These are phyloP conservation scores for Barnettozyma botsteinii DNA, from an alignment of 805 yeast species.

Conservation along the genomic window DNA sequence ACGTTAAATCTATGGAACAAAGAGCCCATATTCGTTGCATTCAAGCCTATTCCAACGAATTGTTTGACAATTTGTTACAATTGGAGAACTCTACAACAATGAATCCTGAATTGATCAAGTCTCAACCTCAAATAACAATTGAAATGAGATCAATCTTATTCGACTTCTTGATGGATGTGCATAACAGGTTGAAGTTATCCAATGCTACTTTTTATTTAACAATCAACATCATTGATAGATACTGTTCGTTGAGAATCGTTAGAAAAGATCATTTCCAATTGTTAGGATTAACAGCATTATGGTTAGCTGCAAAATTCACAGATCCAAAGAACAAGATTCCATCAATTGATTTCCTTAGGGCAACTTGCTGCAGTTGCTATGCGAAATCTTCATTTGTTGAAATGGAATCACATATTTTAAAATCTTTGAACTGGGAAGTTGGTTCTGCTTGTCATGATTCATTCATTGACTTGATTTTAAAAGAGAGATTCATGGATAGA, in stretches of 20 bases:
- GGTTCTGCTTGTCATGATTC: constrained; percentile 58
- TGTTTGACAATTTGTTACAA: constrained; percentile 29
- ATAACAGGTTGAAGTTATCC: constrained; percentile 55
- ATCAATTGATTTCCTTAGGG: constrained; percentile 43
- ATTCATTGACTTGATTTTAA: constrained; percentile 52
- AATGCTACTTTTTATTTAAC: constrained; percentile 63
- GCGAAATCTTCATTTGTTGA: constrained; percentile 51
- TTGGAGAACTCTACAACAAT: constrained; percentile 29
- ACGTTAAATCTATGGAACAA: constrained; percentile 42
- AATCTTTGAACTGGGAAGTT: constrained; percentile 59
- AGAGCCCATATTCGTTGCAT: constrained; percentile 38
- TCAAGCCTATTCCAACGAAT: constrained; percentile 41
- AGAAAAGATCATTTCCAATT: constrained; percentile 80
- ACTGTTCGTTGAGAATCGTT: constrained; percentile 75
- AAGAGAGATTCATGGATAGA: constrained; percentile 25
- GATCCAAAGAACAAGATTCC: constrained; percentile 66
- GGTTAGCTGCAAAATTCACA: constrained; percentile 80
- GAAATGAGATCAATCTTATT: constrained; percentile 71
- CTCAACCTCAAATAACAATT: constrained; percentile 37
- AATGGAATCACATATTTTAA: constrained; percentile 64
- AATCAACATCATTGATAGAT: constrained; percentile 74
- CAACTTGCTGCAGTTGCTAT: constrained; percentile 54
- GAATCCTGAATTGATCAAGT: constrained; percentile 26
- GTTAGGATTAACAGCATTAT: constrained; percentile 78
- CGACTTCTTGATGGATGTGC: constrained; percentile 73